Percentiles rank a stretch among this genome's conserved stretches.
Evolutionary conservation across 228 moss, liverwort and hornwort genomes (phyloP).

Genomic region (Sphagnum magellanicum): DNA sequence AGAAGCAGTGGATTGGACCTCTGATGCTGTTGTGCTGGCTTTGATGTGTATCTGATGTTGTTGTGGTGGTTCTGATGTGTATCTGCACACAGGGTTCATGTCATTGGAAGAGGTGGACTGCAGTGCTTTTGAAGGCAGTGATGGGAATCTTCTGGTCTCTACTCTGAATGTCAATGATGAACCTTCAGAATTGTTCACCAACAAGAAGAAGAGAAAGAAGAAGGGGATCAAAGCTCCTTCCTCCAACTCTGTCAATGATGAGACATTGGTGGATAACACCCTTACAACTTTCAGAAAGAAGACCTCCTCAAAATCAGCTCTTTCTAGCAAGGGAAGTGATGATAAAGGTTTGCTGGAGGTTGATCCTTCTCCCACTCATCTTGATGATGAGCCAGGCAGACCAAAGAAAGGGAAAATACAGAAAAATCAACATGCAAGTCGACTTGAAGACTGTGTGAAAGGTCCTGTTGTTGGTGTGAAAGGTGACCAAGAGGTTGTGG

Average conservation of each 20-base stretch:
- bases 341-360: conserved; percentile 1
- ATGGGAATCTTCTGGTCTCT: conserved; percentile 6
- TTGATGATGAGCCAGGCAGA: neutral
- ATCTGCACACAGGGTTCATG: conserved; percentile 39
- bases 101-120: conserved; percentile 73
- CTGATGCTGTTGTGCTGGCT: too few species aligned
- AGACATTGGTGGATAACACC: neutral
- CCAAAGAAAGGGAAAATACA: conserved; percentile 13
- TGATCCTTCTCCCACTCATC: neutral
- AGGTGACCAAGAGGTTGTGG: conserved; percentile 16
- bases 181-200: neutral
- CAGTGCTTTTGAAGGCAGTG: conserved; percentile 23
- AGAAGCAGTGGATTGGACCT: too few species aligned
- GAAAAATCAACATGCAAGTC: conserved; percentile 2
- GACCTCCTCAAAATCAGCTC: neutral
- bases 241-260: neutral
- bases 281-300: neutral
- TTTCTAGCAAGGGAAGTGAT: neutral
- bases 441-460: conserved; percentile 4
- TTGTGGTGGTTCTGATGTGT: too few species aligned
- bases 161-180: conserved; percentile 5
- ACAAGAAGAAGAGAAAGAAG: conserved; percentile 13
- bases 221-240: neutral
- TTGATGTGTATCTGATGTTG: too few species aligned
- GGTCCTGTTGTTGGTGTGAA: conserved; percentile 14